Evolutionary conservation across 2,329 filamentous ascomycete genomes (phyloP).

Genomic region (Aureobasidium musti): DNA sequence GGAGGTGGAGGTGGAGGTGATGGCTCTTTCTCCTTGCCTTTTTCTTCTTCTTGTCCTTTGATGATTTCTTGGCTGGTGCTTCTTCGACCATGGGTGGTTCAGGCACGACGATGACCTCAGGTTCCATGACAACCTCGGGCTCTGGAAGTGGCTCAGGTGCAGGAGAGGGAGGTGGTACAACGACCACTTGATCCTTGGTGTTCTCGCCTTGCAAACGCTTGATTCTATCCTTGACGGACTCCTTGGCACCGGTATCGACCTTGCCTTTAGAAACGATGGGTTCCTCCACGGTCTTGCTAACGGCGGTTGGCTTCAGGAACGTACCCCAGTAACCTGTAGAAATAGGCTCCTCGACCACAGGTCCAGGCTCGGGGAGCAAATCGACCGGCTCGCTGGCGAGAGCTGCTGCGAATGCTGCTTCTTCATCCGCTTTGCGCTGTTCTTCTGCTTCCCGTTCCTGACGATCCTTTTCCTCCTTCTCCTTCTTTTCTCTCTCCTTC

Average conservation of each 20-base stretch:
- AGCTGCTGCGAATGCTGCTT: slow-evolving; percentile 42
- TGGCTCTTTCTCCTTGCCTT: slow-evolving; percentile 30
- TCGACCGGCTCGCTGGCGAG: slow-evolving; percentile 42
- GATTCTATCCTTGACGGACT: slow-evolving; percentile 57
- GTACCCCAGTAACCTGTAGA: slow-evolving; percentile 51
- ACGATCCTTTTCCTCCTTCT: slow-evolving; percentile 45
- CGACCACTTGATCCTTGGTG: slow-evolving; percentile 18
- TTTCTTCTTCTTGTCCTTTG: slow-evolving; percentile 33
- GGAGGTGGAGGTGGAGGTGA: slow-evolving; percentile 11
- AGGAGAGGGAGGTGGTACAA: slow-evolving; percentile 32
- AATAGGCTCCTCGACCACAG: slow-evolving; percentile 35
- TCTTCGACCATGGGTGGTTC: slow-evolving; percentile 28
- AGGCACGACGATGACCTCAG: slow-evolving; percentile 10
- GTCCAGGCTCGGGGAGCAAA: slow-evolving; percentile 39
- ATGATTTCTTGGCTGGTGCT: slow-evolving; percentile 27
- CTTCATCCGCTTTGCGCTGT: slow-evolving; percentile 39
- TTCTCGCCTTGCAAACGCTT: slow-evolving; percentile 48
- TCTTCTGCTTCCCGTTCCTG: slow-evolving; percentile 41
- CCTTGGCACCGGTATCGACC: slow-evolving; percentile 46
- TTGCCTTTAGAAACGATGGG: slow-evolving; percentile 48
- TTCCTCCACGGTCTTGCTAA: slow-evolving; percentile 47
- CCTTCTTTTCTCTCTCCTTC: slow-evolving; percentile 41
- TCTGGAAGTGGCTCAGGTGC: slow-evolving; percentile 35
- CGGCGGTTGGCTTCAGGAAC: slow-evolving; percentile 49
- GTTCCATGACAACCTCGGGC: slow-evolving; percentile 34